A percentile compares a stretch with the other conserved stretches of the same genome.
Evolutionary conservation across 768 basidiomycete genomes (phyloP).

Genomic region (Stropharia rugosoannulata): DNA sequence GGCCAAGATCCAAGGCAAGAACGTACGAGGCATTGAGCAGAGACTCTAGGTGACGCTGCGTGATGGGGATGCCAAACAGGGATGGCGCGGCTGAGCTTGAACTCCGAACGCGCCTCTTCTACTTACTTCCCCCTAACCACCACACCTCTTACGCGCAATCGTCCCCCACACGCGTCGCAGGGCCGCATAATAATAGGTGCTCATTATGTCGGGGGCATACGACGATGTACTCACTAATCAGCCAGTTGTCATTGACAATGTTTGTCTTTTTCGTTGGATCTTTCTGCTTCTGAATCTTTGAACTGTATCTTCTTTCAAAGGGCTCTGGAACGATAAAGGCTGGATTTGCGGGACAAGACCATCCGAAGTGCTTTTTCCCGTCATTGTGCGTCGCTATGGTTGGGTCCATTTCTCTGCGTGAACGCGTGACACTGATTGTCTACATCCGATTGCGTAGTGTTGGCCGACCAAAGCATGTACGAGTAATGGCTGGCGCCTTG

Average conservation of each 20-base stretch:
- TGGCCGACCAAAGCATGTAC: slow-evolving; percentile 94
- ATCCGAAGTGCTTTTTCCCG: slow-evolving; percentile 99
- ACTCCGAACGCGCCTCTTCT: slow-evolving; percentile 18
- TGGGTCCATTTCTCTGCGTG: slow-evolving; percentile 26
- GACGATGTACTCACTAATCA: slow-evolving; percentile 97
- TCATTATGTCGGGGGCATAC: slow-evolving; percentile 77
- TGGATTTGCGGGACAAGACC: slow-evolving; percentile 98
- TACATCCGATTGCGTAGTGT: slow-evolving; percentile 52
- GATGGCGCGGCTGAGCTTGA: slow-evolving; percentile 22
- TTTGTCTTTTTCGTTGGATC: slow-evolving; percentile 36
- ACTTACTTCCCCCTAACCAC: slow-evolving; percentile 7
- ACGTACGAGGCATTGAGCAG: slow-evolving; percentile 9
- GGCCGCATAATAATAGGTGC: slow-evolving; percentile 8
- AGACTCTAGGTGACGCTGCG: slow-evolving; percentile 13
- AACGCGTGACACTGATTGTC: slow-evolving; percentile 23
- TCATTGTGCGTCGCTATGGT: slow-evolving; percentile 80
- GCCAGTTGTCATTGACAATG: slow-evolving; percentile 99
- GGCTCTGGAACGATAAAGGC: slow-evolving; percentile 99
- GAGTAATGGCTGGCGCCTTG: slow-evolving; percentile 96
- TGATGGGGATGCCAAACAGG: slow-evolving; percentile 14
- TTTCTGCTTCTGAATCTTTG: slow-evolving; percentile 11
- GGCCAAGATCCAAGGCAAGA: slow-evolving; percentile 11
- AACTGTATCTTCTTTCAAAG: slow-evolving; percentile 43
- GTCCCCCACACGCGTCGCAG: slow-evolving; percentile 9
- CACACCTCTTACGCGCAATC: slow-evolving; percentile 3